phyloP scores from a whole-genome alignment of 805 yeast species.

The Ascoidea asiatica region DNA sequence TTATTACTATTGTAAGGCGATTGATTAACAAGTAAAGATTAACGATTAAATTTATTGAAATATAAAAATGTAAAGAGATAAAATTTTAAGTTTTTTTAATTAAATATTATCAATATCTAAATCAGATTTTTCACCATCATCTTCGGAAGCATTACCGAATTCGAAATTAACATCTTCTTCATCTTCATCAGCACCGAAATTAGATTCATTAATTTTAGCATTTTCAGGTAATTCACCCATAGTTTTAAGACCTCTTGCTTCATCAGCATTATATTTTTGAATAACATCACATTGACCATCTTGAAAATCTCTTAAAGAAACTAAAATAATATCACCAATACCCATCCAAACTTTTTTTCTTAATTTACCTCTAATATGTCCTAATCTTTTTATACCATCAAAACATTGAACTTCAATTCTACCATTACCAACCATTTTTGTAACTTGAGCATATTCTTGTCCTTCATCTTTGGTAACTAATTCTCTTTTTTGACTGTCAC shows the following conservation, averaged over 20 bases:
- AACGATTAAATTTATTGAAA: too few relatives aligned
- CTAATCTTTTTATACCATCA: conserved; percentile 88
- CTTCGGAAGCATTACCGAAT: conserved; percentile 86
- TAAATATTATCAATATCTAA: conserved; percentile 94
- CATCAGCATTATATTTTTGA: conserved; percentile 92
- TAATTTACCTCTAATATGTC: conserved; percentile 96
- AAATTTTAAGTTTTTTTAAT: too few relatives aligned
- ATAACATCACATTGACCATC: conserved; percentile 97
- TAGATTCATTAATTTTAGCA: conserved; percentile 96
- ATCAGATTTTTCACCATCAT: conserved; percentile 59
- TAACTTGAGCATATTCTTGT: conserved; percentile 96
- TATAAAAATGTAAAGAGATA: too few relatives aligned
- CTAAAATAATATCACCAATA: conserved; percentile 94
- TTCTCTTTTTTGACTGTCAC: conserved; percentile 87
- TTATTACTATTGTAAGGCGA: too few relatives aligned
- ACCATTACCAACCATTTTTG: conserved; percentile 97
- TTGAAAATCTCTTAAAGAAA: conserved; percentile 95
- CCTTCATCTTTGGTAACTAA: conserved; percentile 86
- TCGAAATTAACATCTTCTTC: conserved; percentile 97
- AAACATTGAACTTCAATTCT: conserved; percentile 92
- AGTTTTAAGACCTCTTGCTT: conserved; percentile 90
- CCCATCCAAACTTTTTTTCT: conserved; percentile 99
- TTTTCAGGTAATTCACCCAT: conserved; percentile 96
- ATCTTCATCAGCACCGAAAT: conserved; percentile 90
- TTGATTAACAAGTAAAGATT: too few relatives aligned